Evolutionary conservation across 139 green algal genomes (phyloP).

Genomic region (Haematococcus sp.): DNA sequence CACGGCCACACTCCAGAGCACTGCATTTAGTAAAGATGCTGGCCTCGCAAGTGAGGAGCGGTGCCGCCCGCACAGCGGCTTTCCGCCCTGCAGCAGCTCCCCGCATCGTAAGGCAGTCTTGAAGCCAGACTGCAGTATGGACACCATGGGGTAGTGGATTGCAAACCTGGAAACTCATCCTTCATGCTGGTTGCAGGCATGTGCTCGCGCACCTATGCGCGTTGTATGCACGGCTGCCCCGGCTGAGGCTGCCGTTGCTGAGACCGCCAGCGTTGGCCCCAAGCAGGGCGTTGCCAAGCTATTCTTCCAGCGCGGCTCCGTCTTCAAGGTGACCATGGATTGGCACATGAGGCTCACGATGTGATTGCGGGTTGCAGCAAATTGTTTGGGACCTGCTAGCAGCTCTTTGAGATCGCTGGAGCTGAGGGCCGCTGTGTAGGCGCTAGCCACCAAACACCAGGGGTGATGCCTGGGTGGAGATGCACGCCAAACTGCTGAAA

Average conservation of each 20-base stretch:
- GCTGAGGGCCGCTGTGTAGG: neutral
- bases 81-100: too few species aligned
- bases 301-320: slow-evolving; percentile 61
- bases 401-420: too few species aligned
- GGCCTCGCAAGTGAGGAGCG: too few species aligned
- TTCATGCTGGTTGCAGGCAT: neutral
- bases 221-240: slow-evolving; percentile 39
- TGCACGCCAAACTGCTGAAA: too few species aligned
- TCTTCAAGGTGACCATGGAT: slow-evolving; percentile 57
- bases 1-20: too few species aligned
- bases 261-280: slow-evolving; percentile 6
- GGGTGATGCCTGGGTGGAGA: too few species aligned
- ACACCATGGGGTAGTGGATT: neutral
- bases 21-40: too few species aligned
- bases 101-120: too few species aligned
- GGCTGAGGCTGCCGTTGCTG: slow-evolving; percentile 33
- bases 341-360: neutral
- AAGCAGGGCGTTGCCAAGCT: slow-evolving; percentile 58
- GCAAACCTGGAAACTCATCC: too few species aligned
- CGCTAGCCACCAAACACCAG: too few species aligned
- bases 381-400: too few species aligned
- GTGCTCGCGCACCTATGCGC: neutral
- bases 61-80: too few species aligned
- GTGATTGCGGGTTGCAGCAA: neutral
- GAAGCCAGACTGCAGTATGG: neutral